Percentiles rank a stretch among this genome's conserved stretches.
Evolutionary conservation across 2,329 filamentous ascomycete species (phyloP).

Genomic region (Escovopsis sp.): DNA sequence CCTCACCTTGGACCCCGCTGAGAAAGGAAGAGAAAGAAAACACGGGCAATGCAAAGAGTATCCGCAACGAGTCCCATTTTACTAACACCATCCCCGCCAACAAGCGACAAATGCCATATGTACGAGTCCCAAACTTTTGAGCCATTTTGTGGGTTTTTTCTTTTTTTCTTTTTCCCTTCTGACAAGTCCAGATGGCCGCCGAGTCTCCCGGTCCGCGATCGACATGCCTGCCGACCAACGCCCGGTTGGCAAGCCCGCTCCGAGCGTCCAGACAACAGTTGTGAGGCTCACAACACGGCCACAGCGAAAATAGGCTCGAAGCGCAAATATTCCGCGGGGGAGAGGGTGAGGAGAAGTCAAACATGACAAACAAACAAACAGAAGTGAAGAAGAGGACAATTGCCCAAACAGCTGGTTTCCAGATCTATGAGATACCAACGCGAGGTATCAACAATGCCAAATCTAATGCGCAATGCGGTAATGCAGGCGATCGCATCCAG

Average conservation of each 20-base stretch:
- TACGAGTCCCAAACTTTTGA: constrained; percentile 15
- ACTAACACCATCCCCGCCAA: constrained; percentile 9
- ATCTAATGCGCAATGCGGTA: constrained; percentile 6
- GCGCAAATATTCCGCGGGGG: too few species aligned
- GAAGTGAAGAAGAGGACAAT: neutral
- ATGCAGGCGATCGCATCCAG: constrained; percentile 4
- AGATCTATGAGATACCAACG: constrained; percentile 6
- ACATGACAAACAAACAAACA: too few species aligned
- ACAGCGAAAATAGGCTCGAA: too few species aligned
- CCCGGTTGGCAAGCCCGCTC: neutral
- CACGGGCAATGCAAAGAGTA: constrained; percentile 22
- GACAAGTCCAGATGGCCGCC: constrained; percentile 6
- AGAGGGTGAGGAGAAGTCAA: too few species aligned
- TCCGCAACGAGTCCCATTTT: constrained; percentile 18
- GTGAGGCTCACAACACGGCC: neutral
- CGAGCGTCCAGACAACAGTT: neutral
- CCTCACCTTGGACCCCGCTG: neutral
- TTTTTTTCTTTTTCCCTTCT: constrained; percentile 1
- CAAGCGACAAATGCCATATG: constrained; percentile 13
- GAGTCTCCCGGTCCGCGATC: constrained; percentile 1
- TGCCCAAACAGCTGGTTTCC: constrained; percentile 4
- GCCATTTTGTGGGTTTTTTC: too few species aligned
- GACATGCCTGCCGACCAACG: constrained; percentile 2
- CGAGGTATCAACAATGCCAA: constrained; percentile 5
- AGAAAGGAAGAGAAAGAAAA: constrained; percentile 2